Base-by-base conservation (phyloP, 331 rosid genomes). In the Malus hybrid region DNA sequence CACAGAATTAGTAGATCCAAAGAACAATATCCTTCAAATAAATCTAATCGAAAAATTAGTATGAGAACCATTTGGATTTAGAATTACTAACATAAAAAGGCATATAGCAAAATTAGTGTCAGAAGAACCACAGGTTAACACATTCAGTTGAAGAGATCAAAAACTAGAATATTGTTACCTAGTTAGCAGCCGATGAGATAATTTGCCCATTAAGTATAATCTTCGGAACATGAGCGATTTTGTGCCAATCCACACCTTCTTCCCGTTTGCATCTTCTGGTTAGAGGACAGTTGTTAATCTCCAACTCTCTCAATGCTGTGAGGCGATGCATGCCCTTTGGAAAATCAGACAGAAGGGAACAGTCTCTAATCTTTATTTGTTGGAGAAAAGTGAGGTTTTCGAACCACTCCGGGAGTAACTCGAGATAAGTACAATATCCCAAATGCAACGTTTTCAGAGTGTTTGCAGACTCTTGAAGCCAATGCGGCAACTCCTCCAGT, bases 301-400 rank as follows among this genome's bases (percentile, higher is more conserved):
- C 1, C 1, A 60, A 24, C 12, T 11, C 3, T 66, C 65, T 30
- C 10, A 80, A 78, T 2, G 56, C 20, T 1, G 46, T 1, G 13
- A 71, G 79, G 52, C 0, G 32, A 16, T 66, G 16, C 56, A 78
- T 44, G 22, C 68, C 68, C 20, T 16, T 30, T 0, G 74, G 88
- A 4, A 81, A 29, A 72, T 64, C 73, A 52, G 18, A 7, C 22
- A 81, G 10, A n/a, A 16, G 65, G 9, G 71, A 65, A 53, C 88
- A 84, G 0, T 5, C 0, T 9, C 0, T 1, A 7, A 81, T 73
- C 9, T 0, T 0, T 11, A 80, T 4, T 30, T 30, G 34, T 39
- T 63, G 28, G 1, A 68, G 72, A 14, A 15, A 11, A 2, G 5
- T 22, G 10, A 42, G 28, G 18, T 68, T 11, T 22, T 28, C 18